Conservation (phyloP, 352 stramenopile genomes). For the Pythium grandisporangium region DNA sequence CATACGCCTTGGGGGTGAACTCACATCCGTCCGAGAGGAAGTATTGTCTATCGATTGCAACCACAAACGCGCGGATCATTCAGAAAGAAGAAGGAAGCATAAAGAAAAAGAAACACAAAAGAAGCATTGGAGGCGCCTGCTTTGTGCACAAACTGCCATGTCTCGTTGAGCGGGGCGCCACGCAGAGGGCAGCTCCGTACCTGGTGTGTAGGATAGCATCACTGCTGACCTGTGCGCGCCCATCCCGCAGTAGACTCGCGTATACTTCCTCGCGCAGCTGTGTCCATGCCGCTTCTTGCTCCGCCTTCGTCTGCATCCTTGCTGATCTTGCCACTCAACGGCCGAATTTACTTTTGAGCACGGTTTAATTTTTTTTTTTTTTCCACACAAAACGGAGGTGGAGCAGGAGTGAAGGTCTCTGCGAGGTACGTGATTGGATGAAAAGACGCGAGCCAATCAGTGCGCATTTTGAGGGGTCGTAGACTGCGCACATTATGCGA, state of each 20-base stretch:
- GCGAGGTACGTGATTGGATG: too few species aligned
- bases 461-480: too few species aligned
- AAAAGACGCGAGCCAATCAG: too few species aligned
- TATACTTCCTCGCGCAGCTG: slow-evolving; percentile 8
- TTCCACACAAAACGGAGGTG: too few species aligned
- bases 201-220: slow-evolving; percentile 12
- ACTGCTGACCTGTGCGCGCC: slow-evolving; percentile 6
- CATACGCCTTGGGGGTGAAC: slow-evolving; percentile 39
- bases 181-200: neutral
- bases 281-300: slow-evolving; percentile 9
- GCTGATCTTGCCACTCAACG: too few species aligned
- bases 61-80: neutral
- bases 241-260: slow-evolving; percentile 6
- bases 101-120: neutral
- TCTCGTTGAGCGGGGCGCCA: neutral
- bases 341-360: too few species aligned
- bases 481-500: too few species aligned
- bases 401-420: too few species aligned
- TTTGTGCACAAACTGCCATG: too few species aligned
- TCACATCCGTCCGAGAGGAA: slow-evolving; percentile 14
- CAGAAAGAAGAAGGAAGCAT: neutral
- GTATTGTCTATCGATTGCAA: slow-evolving; percentile 3
- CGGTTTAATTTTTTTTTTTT: too few species aligned
- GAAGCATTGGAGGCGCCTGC: neutral
- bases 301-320: too few species aligned